phyloP scores from a whole-genome alignment of 2,329 filamentous ascomycete species.

The Aspergillus amoenus region DNA sequence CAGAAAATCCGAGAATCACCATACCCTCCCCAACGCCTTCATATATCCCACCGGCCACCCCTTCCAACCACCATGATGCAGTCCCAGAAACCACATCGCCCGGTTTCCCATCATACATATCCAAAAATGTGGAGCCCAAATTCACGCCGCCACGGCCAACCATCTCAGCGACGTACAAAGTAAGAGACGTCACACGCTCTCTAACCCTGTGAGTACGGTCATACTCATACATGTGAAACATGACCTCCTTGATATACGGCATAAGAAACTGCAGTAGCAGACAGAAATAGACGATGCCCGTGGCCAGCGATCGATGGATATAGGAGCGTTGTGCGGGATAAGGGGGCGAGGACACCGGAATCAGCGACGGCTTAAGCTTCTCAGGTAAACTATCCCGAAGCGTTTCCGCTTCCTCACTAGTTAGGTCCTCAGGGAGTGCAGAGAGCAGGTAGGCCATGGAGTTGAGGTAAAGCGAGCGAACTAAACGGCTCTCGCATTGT shows the following conservation, averaged over 20 bases:
- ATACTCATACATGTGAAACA: slow-evolving; percentile 57
- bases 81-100: slow-evolving; percentile 58
- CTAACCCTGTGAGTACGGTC: slow-evolving; percentile 67
- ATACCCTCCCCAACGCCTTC: slow-evolving; percentile 62
- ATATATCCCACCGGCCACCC: slow-evolving; percentile 65
- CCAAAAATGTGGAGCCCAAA: slow-evolving; percentile 56
- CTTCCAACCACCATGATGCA: slow-evolving; percentile 62
- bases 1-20: slow-evolving; percentile 41
- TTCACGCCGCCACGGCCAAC: slow-evolving; percentile 54
- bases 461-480: slow-evolving; percentile 36
- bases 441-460: slow-evolving; percentile 40
- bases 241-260: slow-evolving; percentile 59
- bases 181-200: slow-evolving; percentile 54
- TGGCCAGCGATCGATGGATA: slow-evolving; percentile 60
- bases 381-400: slow-evolving; percentile 30
- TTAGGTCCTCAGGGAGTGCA: slow-evolving; percentile 33
- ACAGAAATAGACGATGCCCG: slow-evolving; percentile 58
- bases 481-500: slow-evolving; percentile 30
- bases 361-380: slow-evolving; percentile 18
- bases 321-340: slow-evolving; percentile 41
- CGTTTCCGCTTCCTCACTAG: slow-evolving; percentile 27
- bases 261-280: slow-evolving; percentile 60
- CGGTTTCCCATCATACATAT: slow-evolving; percentile 65
- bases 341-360: background rate
- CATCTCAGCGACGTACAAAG: slow-evolving; percentile 54